These are phyloP conservation scores for Pleurotus sapidus DNA, from an alignment of 768 basidiomycete species.

Conservation along the genomic window DNA sequence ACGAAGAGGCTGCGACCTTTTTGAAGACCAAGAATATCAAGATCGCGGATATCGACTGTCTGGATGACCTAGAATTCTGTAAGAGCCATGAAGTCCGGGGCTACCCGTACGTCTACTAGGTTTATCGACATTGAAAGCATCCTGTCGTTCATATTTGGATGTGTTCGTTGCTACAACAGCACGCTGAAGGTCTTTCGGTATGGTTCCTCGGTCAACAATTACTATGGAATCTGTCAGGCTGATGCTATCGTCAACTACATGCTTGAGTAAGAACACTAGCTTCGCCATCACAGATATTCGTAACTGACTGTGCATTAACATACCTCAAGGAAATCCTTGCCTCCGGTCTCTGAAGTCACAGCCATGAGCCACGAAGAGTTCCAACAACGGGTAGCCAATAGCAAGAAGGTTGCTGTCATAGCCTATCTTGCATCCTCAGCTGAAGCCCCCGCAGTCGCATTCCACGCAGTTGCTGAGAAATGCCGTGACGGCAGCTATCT, in stretches of 20 bases:
- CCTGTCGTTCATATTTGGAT: neutral
- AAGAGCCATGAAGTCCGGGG: neutral
- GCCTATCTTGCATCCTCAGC: slow-evolving; percentile 76
- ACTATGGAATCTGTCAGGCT: neutral
- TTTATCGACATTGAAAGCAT: neutral
- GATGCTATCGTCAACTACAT: neutral
- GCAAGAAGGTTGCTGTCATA: slow-evolving; percentile 72
- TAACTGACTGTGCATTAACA: slow-evolving; percentile 9
- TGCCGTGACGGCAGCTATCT: slow-evolving; percentile 81
- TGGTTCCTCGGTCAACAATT: neutral
- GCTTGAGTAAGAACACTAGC: neutral
- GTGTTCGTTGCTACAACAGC: neutral
- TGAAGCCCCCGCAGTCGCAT: slow-evolving; percentile 70
- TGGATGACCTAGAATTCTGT: neutral
- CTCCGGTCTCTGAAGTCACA: slow-evolving; percentile 85
- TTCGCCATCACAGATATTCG: neutral
- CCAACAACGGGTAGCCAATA: slow-evolving; percentile 45
- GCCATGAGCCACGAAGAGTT: slow-evolving; percentile 78
- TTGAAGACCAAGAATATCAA: neutral
- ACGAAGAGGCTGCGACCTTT: neutral
- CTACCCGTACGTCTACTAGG: neutral
- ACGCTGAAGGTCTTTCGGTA: neutral
- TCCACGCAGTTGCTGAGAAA: slow-evolving; percentile 75
- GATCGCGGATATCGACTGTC: neutral
- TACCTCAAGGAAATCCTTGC: slow-evolving; percentile 73